A percentile compares a stretch with the other conserved stretches of the same genome.
phyloP scores from a whole-genome alignment of 2,329 filamentous ascomycete genomes.

The Xylariales sp. region DNA sequence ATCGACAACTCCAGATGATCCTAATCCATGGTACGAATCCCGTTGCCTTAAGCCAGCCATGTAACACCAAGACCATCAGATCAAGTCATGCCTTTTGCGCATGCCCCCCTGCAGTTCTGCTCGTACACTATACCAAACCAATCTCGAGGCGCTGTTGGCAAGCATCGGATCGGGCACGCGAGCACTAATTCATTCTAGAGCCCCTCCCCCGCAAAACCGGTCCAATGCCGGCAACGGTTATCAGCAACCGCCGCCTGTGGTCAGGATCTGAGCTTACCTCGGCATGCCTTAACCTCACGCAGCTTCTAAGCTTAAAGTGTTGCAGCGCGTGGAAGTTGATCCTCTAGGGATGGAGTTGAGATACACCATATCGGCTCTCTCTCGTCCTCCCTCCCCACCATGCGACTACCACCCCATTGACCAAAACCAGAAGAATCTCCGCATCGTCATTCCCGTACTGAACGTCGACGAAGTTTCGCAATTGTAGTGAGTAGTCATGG shows the following conservation, averaged over 20 bases:
- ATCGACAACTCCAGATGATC: too few relatives aligned
- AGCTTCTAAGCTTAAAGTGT: too few relatives aligned
- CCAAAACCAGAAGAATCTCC: too few relatives aligned
- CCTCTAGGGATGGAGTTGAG: not conserved
- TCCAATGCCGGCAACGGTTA: slow-evolving; percentile 2
- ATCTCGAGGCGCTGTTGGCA: too few relatives aligned
- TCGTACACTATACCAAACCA: not conserved
- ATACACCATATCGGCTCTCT: not conserved
- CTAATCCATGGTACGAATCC: not conserved
- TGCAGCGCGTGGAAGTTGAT: too few relatives aligned
- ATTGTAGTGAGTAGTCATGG: slow-evolving; percentile 66
- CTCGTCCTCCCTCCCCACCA: not conserved
- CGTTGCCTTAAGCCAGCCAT: not conserved
- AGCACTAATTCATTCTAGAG: too few relatives aligned
- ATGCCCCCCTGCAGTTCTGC: not conserved
- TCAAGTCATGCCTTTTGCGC: not conserved
- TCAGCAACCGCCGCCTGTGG: slow-evolving; percentile 2
- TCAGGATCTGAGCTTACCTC: not conserved
- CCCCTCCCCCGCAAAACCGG: slow-evolving; percentile 6
- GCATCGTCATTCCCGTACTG: too few relatives aligned
- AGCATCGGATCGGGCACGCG: too few relatives aligned
- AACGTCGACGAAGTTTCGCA: too few relatives aligned
- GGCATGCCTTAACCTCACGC: too few relatives aligned
- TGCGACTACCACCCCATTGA: too few relatives aligned
- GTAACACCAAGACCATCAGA: not conserved